Evolutionary conservation across 2,329 filamentous ascomycete species (phyloP), one percentile per base, ranked within the genome.

Genomic region (Chaetomium sp.): DNA sequence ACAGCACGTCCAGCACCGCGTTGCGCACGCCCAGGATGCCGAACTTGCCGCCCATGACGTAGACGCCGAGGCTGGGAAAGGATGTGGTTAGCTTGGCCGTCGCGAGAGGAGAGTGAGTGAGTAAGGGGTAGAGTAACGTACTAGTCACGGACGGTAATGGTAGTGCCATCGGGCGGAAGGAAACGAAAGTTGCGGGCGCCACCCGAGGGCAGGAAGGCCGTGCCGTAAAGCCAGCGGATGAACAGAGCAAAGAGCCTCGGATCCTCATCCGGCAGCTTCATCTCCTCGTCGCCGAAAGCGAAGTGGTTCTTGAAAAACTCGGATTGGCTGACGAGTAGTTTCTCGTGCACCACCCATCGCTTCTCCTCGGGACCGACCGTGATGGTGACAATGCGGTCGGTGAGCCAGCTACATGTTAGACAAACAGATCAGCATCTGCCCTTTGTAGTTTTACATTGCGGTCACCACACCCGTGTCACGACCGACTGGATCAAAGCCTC

Each of bases 181-280:
- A 66, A 71, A 7, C 68, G 67, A 19, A 69, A 69, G 21, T 57
- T 57, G 5, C 66, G 63, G 12, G 60, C 21, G 10, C 68, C 67
- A 23, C 63, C 66, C 7, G 64, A 60, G 23, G 57, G 61, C 38
- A 62, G 60, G 21, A 71, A 69, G 19, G 71, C 65, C 1, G 66
- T 72, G 38, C 70, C 71, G 59, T 72, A 72, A 2, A 71, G 63
- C 71, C 71, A 72, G 54, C 66, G 66, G 21, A 71, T 55, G 19
- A 71, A 60, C 19, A 71, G 61, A 12, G 61, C 65, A 60, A 72
- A 72, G 3, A 70, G 62, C n/a, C 68, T 67, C 21, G 69, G 69
- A 21, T 70, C 67, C 0, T 64, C 64, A 8, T 67, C 51, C 0
- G 61, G 66, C 12, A 72, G 58, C 21, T 54, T 35, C 31, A 73